Percentiles rank a stretch among this genome's conserved stretches.
These are phyloP conservation scores for Thielaviopsis populi DNA, from an alignment of 2,329 filamentous ascomycete genomes.

Conservation along the genomic window DNA sequence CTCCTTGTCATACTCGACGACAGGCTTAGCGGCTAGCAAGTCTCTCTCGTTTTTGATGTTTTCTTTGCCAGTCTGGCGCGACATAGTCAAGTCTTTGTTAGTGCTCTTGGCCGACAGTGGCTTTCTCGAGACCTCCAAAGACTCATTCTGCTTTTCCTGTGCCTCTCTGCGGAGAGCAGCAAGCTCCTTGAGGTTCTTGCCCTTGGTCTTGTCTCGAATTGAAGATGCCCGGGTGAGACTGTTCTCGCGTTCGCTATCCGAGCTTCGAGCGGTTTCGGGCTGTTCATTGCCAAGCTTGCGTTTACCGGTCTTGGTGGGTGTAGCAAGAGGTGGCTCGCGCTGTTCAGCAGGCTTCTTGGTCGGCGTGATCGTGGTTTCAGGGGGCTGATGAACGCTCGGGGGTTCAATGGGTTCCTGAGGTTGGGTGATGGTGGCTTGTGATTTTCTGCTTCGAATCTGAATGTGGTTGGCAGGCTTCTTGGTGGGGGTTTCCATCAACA, in stretches of 20 bases:
- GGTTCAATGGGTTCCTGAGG: neutral
- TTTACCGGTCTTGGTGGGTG: constrained; percentile 8
- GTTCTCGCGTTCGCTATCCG: constrained; percentile 10
- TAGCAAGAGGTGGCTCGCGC: neutral
- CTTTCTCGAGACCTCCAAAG: constrained; percentile 26
- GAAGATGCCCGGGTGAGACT: constrained; percentile 9
- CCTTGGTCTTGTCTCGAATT: constrained; percentile 22
- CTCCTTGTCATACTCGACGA: neutral
- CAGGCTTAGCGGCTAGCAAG: neutral
- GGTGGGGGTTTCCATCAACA: constrained; percentile 13
- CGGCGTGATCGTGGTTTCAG: neutral
- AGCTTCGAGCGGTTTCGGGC: neutral
- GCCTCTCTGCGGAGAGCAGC: constrained; percentile 29
- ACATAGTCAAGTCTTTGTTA: constrained; percentile 37
- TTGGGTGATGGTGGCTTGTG: neutral
- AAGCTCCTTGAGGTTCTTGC: constrained; percentile 34
- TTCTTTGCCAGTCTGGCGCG: constrained; percentile 1
- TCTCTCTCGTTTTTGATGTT: constrained; percentile 8
- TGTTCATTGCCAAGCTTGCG: constrained; percentile 13
- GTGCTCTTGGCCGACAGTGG: constrained; percentile 43
- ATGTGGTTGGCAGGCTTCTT: constrained; percentile 3
- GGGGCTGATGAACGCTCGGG: neutral
- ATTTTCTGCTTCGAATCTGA: constrained; percentile 9
- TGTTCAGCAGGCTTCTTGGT: neutral
- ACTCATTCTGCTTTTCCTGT: constrained; percentile 21